These are phyloP conservation scores for Striga asiatica DNA, from an alignment of 257 asterid species.

Conservation along the genomic window DNA sequence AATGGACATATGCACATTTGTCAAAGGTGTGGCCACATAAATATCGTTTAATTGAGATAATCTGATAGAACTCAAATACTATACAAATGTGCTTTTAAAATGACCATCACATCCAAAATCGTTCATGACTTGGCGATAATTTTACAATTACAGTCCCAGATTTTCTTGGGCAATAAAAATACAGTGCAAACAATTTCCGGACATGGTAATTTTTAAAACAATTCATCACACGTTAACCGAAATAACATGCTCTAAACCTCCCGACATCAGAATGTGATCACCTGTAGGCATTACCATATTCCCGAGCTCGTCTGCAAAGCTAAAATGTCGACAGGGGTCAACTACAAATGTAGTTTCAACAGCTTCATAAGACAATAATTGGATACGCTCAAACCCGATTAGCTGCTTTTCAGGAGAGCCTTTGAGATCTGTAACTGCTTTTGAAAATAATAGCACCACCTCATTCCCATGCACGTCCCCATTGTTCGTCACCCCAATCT, in stretches of 20 bases:
- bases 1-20: too few relatives aligned
- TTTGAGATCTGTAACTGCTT: slow-evolving; percentile 12
- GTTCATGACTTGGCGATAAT: too few relatives aligned
- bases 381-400: slow-evolving; percentile 60
- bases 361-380: slow-evolving; percentile 12
- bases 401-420: slow-evolving; percentile 61
- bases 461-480: slow-evolving; percentile 61
- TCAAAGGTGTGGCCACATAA: too few relatives aligned
- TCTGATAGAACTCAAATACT: too few relatives aligned
- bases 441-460: slow-evolving; percentile 55
- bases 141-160: too few relatives aligned
- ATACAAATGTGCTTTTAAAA: too few relatives aligned
- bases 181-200: not conserved
- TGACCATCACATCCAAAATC: too few relatives aligned
- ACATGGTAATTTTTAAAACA: too few relatives aligned
- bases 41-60: too few relatives aligned
- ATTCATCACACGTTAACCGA: slow-evolving; percentile 29
- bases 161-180: not conserved
- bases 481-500: slow-evolving; percentile 47
- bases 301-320: slow-evolving; percentile 66
- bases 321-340: slow-evolving; percentile 78
- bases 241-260: slow-evolving; percentile 41
- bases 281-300: slow-evolving; percentile 52
- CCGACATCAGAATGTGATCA: slow-evolving; percentile 46
- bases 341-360: slow-evolving; percentile 36